Evolutionary conservation across 208 protist species (phyloP), one percentile per base, ranked within the genome.

Genomic region (Tritrichomonas musculus): DNA sequence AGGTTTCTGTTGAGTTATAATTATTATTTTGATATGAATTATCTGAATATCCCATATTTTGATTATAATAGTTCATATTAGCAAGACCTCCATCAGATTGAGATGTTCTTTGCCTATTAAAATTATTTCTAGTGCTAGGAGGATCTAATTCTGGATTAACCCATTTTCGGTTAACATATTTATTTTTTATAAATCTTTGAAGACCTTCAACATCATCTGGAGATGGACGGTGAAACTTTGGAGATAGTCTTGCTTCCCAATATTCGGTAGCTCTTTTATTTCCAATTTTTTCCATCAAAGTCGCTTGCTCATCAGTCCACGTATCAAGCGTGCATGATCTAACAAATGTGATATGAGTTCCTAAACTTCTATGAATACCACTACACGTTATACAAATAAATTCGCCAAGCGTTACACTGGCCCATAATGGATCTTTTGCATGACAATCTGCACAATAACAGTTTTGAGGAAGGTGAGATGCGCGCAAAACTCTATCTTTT

Each of bases 371-470:
- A 92, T 97, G 96, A 14, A 96, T 69, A 30, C 95, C 96, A 44
- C 95, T 92, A 92, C 96, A 97, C 36, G 80, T 55, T 36, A 96
- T 95, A 93, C 96, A 97, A 25, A 97, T 65, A 92, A 96, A 96
- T 14, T 94, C 41, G 39, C 96, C 96, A 22, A 96, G 80, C 92
- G 95, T 96, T 5, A 94, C 93, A 60, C 47, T 94, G 27, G 94
- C 94, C 94, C 94, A 94, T 41, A 8, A 14, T 75, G 94, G 94
- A 36, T 93, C 33, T 44, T 92, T 73, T 1, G 36, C 27, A 13
- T 94, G 8, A 44, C 94, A 94, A 44, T 94, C 94, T 36, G 94
- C 84, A 49, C 94, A 94, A 36, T 92, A 75, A 22, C 94, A 41
- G 49, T 94, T 94, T 44, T 94, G 92, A 25, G 93, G 93, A 22